Evolutionary conservation across 2,329 filamentous ascomycete genomes (phyloP), one percentile per base, ranked within the genome.

Genomic region (Venturia aucupariae): DNA sequence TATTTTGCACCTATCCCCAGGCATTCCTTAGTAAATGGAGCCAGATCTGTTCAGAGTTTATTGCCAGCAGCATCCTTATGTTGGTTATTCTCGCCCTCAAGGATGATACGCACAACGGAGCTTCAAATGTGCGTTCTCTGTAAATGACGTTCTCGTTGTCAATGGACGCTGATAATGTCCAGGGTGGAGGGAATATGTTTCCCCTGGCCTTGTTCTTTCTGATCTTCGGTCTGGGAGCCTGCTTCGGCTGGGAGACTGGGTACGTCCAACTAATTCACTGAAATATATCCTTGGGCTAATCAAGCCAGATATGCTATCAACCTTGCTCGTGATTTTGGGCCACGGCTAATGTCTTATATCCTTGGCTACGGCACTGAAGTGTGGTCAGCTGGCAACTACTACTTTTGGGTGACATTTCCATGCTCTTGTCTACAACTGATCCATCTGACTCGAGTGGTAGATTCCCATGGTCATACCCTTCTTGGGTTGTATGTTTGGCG

Each of bases 1-100:
- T 91, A 67, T 90, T 90, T 72, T 88, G 84, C 78, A 90, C 88
- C 0, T 90, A 90, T 69, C 87, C 88, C 0, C 83, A 85, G 46
- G 70, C 76, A 0, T 88, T 90, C 73, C 80, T 90, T 78, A 86
- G 84, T 2, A 84, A 81, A 61, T 83, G 84, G 0, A 84, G 82
- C 60, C 84, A 88, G 75, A 88, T 90, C 75, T 89, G 90, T 70
- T 87, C 84, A 24, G 88, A 91, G 69, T 87, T 90, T 68, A 79
- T 90, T 61, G 85, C 86, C 19, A 86, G 82, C 65, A 76, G 85
- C 0, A 79, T 90, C 39, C 75, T 90, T 30, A 87, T 89, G 82
- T 88, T 90, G 70, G 79, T 86, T 66, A 88, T 91, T 60, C 90
- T 88, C 70, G 86, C 86, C 0, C 75, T 90, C 61, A 85, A 87